A percentile compares a stretch with the other conserved stretches of the same genome.
phyloP scores from a whole-genome alignment of 2,329 filamentous ascomycete genomes.

The Claviceps cyperi region DNA sequence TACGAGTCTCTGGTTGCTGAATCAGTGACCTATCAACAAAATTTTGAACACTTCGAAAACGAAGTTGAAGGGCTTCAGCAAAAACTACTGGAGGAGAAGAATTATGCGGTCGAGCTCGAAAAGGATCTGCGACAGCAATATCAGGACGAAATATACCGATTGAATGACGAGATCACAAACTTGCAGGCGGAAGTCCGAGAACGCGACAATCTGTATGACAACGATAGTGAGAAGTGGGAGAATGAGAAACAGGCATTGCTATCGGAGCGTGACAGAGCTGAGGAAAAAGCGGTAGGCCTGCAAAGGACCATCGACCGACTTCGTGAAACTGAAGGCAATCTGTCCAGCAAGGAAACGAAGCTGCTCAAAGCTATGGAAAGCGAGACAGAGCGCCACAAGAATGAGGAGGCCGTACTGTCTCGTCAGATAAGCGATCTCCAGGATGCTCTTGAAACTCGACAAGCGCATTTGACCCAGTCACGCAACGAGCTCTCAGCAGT shows the following conservation, averaged over 20 bases:
- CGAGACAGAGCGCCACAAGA: conserved; percentile 56
- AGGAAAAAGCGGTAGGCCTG: conserved; percentile 52
- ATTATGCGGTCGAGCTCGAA: conserved; percentile 44
- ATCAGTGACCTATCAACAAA: conserved; percentile 50
- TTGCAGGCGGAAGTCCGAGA: conserved; percentile 52
- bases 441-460: conserved; percentile 52
- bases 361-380: conserved; percentile 54
- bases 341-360: conserved; percentile 53
- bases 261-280: conserved; percentile 49
- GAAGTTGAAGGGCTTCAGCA: conserved; percentile 33
- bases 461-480: conserved; percentile 49
- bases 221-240: conserved; percentile 61
- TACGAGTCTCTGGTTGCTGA: conserved; percentile 54
- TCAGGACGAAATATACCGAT: conserved; percentile 31
- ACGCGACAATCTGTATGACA: conserved; percentile 55
- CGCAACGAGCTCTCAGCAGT: conserved; percentile 51
- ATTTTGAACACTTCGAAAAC: conserved; percentile 37
- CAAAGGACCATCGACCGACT: conserved; percentile 58
- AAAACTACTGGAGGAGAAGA: conserved; percentile 37
- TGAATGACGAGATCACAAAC: conserved; percentile 45
- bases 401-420: conserved; percentile 54
- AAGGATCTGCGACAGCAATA: conserved; percentile 37
- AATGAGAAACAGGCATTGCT: conserved; percentile 47
- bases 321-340: conserved; percentile 50
- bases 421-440: conserved; percentile 64